Evolutionary conservation across 1,139 yeast genomes (phyloP), one percentile per base, ranked within the genome.

Genomic region (Geotrichum candidum): DNA sequence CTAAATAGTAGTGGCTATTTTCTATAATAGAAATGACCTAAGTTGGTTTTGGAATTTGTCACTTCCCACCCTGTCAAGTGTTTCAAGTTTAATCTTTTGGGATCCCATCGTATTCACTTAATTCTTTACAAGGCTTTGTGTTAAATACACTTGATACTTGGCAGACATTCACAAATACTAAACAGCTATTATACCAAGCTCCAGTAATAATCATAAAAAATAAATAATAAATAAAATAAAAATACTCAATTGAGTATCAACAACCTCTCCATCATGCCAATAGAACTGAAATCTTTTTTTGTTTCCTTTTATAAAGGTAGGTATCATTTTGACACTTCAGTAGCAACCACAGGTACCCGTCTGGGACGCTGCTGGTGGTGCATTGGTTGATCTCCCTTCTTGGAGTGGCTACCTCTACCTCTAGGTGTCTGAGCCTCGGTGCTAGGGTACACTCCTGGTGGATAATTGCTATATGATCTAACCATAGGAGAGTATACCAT

Each of bases 401-500:
- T 41, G 18, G 10, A 41, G n/a, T 41, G 48, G 23, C 48, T 41
- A 7, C 22, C 22, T 41, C 22, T 41, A 41, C 9, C 3, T 15
- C 9, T 41, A n/a, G 48, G 22, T 41, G 48, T 41, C 18, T 41
- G 22, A 41, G 1, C 18, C 48, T 41, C 48, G 3, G 23, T 41
- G 48, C 48, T n/a, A 9, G 48, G 18, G 22, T 41, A 15, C 22
- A 41, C 18, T n/a, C 48, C 48, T 23, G 48, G 23, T 10, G 48
- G 48, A 41, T 41, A 41, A 1, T 15, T 41, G 48, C 22, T n/a
- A 10, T 56, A 53, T 15, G 58, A 35, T 13, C 56, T 53, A 27
- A 35, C 58, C 25, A 51, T 31, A 13, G 62, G 45, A 15, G 62
- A 57, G 25, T 60, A 60, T 18, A 54, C 53, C 38, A 56, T 46